These are phyloP conservation scores for Pelagomonas calceolata DNA, from an alignment of 108 stramenopile genomes.

Conservation along the genomic window DNA sequence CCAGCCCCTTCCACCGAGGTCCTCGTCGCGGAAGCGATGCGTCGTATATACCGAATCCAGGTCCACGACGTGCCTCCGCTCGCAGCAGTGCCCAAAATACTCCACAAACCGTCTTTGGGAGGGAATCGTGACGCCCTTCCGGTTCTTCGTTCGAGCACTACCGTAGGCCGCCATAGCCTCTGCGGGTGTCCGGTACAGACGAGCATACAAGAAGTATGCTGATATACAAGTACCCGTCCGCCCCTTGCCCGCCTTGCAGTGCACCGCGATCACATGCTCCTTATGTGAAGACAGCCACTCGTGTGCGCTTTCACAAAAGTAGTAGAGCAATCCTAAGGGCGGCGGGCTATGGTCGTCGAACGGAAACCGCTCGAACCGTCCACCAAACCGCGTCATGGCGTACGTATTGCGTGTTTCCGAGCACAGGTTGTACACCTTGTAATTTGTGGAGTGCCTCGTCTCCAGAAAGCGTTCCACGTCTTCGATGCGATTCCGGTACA, in stretches of 20 bases:
- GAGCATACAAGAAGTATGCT: slow-evolving; percentile 22
- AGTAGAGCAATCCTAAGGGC: slow-evolving; percentile 31
- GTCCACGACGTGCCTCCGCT: background rate
- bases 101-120: background rate
- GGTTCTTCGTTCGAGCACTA: slow-evolving; percentile 19
- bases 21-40: background rate
- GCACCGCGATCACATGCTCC: slow-evolving; percentile 39
- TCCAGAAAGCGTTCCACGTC: slow-evolving; percentile 5
- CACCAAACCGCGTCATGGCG: background rate
- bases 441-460: background rate
- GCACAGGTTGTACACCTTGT: slow-evolving; percentile 18
- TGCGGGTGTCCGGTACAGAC: background rate
- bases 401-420: slow-evolving; percentile 9
- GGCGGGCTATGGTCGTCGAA: slow-evolving; percentile 52
- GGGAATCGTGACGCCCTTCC: slow-evolving; percentile 39
- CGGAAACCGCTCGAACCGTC: slow-evolving; percentile 13
- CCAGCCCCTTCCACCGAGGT: no score
- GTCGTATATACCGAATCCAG: background rate
- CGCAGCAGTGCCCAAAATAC: background rate
- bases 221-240: slow-evolving; percentile 48
- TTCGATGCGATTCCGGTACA: slow-evolving; percentile 3
- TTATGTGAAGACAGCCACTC: slow-evolving; percentile 30
- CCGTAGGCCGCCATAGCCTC: slow-evolving; percentile 11
- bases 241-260: slow-evolving; percentile 61
- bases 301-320: slow-evolving; percentile 38